Evolutionary conservation across 805 yeast genomes (phyloP), one percentile per base, ranked within the genome.

Genomic region (Starmerella khaoyaiensis): DNA sequence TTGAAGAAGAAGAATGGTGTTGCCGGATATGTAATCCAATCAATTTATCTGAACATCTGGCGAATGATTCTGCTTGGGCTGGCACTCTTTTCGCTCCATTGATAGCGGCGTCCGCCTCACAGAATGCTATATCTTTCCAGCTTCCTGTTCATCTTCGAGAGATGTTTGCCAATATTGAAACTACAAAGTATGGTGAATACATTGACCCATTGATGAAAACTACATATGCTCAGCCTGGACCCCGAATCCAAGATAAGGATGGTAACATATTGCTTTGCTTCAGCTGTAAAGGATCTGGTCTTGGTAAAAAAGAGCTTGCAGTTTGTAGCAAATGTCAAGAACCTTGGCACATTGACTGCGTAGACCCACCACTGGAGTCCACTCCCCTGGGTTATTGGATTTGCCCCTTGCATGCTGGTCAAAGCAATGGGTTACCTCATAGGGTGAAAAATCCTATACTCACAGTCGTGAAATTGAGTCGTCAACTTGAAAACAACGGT

Each of bases 241-340:
- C 33, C 11, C 41, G 52, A 20, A 69, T 79, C 14, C 71, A 71
- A 45, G 83, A 80, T 53, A 72, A 72, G 44, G 65, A 72, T 21
- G 93, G 86, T 0, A 64, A 71, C 12, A 74, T 87, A 1, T 61
- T 72, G 31, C 55, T 78, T 32, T 87, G 98, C 58, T 78, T 72
- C 53, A 69, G 68, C 44, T 87, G 98, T 61, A 76, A 78, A 1
- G 60, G 63, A 17, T 74, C 90, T 4, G 90, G 83, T 0, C 59
- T 78, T 36, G 58, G 62, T 16, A 15, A 81, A 90, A 2, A 65
- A 66, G 31, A 80, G 76, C 56, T 87, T 95, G 97, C 75, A 72
- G 60, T 90, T 94, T 57, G 97, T 95, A 2, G 77, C 79, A 48
- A 96, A 83, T 60, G 71, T 73, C 16, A 79, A 69, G 32, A 47